phyloP scores from a whole-genome alignment of 192 early-diverging fungal genomes.

The Backusella tuberculispora region DNA sequence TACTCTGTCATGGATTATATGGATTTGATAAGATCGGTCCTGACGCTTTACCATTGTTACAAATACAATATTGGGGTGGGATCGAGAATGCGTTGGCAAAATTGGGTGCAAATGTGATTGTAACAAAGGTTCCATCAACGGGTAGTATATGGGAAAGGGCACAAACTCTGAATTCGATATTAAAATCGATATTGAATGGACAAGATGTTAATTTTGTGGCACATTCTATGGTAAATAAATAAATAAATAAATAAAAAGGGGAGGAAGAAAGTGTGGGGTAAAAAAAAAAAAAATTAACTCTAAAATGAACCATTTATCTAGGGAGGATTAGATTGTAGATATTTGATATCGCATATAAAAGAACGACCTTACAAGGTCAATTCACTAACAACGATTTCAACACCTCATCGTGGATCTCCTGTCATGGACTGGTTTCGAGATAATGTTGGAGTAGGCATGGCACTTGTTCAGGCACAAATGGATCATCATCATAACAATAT shows the following conservation, averaged over 20 bases:
- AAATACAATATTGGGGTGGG: slow-evolving; percentile 86
- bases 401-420: slow-evolving; percentile 90
- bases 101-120: slow-evolving; percentile 80
- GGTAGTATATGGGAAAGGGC: slow-evolving; percentile 79
- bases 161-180: slow-evolving; percentile 67
- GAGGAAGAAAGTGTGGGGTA: not conserved
- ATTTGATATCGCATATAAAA: slow-evolving; percentile 84
- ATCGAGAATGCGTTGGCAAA: slow-evolving; percentile 77
- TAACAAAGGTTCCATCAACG: slow-evolving; percentile 77
- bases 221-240: slow-evolving; percentile 93
- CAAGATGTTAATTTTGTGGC: slow-evolving; percentile 84
- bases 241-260: no score
- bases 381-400: slow-evolving; percentile 90
- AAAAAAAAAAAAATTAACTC: not conserved
- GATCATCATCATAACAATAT: not conserved
- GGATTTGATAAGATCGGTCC: slow-evolving; percentile 90
- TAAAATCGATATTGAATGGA: slow-evolving; percentile 58
- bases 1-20: slow-evolving; percentile 91
- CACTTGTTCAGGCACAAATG: slow-evolving; percentile 33
- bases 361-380: slow-evolving; percentile 69
- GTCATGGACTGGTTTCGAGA: slow-evolving; percentile 97
- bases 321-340: slow-evolving; percentile 94
- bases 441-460: slow-evolving; percentile 77
- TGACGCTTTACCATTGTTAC: slow-evolving; percentile 73
- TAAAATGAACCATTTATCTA: slow-evolving; percentile 39